Evolutionary conservation across 192 early-diverging fungal genomes (phyloP).

Genomic region (Nowakowskiella sp.): DNA sequence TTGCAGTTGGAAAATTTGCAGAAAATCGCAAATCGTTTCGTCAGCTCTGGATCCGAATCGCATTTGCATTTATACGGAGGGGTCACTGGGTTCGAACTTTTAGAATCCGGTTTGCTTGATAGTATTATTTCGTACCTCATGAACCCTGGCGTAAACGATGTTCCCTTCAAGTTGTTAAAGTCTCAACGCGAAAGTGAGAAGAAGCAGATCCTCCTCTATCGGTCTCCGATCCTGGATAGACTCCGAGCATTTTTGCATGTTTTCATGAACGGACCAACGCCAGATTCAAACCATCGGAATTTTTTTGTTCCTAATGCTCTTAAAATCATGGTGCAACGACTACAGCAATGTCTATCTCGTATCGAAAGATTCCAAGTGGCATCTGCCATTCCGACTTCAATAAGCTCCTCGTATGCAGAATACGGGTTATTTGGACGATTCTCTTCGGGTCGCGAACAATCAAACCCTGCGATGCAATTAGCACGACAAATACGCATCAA

Average conservation of each 20-base stretch:
- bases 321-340: constrained; percentile 44
- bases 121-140: constrained; percentile 47
- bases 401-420: neutral
- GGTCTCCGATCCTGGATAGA: constrained; percentile 10
- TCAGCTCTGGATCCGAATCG: constrained; percentile 11
- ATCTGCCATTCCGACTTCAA: constrained; percentile 22
- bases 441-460: neutral
- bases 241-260: constrained; percentile 42
- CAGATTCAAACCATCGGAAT: constrained; percentile 21
- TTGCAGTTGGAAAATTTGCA: neutral
- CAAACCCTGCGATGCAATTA: constrained; percentile 41
- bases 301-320: constrained; percentile 40
- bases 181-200: constrained; percentile 1
- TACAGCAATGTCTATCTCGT: constrained; percentile 66
- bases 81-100: constrained; percentile 71
- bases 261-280: constrained; percentile 41
- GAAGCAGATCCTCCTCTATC: constrained; percentile 2
- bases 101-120: constrained; percentile 65
- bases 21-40: constrained; percentile 21
- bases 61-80: constrained; percentile 23
- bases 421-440: constrained; percentile 3
- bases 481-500: constrained; percentile 67
- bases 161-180: no score
- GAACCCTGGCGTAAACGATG: constrained; percentile 11
- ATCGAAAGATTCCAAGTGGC: constrained; percentile 63